Evolutionary conservation across 2,329 filamentous ascomycete genomes (phyloP).

Genomic region (Colletotrichum spaethianum): DNA sequence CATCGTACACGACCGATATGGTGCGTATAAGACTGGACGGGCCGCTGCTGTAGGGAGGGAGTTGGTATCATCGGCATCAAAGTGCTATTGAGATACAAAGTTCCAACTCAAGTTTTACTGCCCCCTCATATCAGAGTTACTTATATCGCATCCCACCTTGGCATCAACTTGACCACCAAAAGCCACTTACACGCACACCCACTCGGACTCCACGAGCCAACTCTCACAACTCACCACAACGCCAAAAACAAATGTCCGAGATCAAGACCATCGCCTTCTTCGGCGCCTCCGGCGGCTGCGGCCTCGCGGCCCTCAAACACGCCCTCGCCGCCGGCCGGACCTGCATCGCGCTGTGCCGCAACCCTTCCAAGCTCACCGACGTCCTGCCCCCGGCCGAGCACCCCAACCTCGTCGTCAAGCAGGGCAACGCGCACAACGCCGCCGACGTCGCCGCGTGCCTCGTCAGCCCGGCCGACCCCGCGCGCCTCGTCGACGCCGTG

Average conservation of each 20-base stretch:
- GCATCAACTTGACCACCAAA: background rate
- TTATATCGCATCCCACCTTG: background rate
- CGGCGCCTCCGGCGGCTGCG: slow-evolving; percentile 60
- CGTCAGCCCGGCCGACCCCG: slow-evolving; percentile 44
- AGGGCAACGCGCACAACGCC: slow-evolving; percentile 56
- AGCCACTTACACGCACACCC: background rate
- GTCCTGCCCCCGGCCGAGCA: slow-evolving; percentile 48
- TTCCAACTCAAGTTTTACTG: background rate
- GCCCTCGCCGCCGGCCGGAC: slow-evolving; percentile 54
- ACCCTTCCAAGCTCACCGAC: slow-evolving; percentile 55
- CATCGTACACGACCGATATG: background rate
- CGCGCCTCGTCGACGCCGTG: slow-evolving; percentile 54
- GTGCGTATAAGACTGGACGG: slow-evolving; percentile 6
- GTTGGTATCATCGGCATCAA: background rate
- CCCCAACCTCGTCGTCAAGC: slow-evolving; percentile 53
- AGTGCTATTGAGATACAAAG: background rate
- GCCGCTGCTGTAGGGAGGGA: background rate
- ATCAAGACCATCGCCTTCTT: slow-evolving; percentile 54
- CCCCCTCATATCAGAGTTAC: background rate
- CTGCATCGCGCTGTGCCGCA: slow-evolving; percentile 58
- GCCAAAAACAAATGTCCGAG: slow-evolving; percentile 27
- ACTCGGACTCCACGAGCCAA: background rate
- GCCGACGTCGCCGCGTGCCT: slow-evolving; percentile 52
- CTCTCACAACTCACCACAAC: background rate
- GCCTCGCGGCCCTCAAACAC: slow-evolving; percentile 54